Base-by-base conservation (phyloP, 2,329 filamentous ascomycete species). In the Aspergillus ibericus region DNA sequence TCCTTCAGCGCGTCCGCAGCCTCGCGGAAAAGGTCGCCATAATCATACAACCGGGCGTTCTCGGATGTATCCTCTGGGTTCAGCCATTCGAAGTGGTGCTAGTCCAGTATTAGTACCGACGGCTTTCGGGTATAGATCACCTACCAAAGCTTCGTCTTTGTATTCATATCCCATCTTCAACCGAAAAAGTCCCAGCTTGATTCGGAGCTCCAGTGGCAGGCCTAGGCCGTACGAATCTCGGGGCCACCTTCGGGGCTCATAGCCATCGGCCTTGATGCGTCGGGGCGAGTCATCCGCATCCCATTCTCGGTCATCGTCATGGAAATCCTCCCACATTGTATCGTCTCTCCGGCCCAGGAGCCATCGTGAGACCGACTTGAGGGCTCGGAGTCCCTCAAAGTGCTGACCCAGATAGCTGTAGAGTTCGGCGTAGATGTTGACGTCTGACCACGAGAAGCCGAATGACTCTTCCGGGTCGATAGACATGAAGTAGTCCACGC, bases 221-320 rank as follows among this genome's bases (percentile, higher is more conserved):
- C 87, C 86, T 38, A 82, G 74, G 0, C 91, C 92, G 72, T 96
- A 96, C 0, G 82, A 78, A 5, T 82, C 79, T 4, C 76, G 69
- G 1, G 82, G 78, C 70, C 85, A 85, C 46, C 75, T 75, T 3
- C 77, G 81, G 4, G 82, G 78, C 8, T 81, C 75, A 70, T 89
- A 96, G 1, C 83, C 83, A 2, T 83, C 74, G 5, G 90, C 82
- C 58, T 82, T 75, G 1, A 79, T 73, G 58, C 93, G 86, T 60
- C 95, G 80, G 12, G 84, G 88, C 18, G 83, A 80, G 68, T 92
- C 85, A 46, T 88, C 83, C 5, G 84, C 76, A 72, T 99, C 95
- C 86, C 92, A 99, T 76, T 99, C 95, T 57, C 92, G 84, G 72
- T 96, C 92, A 70, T 97, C 91, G 5, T 85, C 80, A 29, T 83